Base-by-base conservation (phyloP, 106 monocot genomes). In the Xerophyta viscosa region DNA sequence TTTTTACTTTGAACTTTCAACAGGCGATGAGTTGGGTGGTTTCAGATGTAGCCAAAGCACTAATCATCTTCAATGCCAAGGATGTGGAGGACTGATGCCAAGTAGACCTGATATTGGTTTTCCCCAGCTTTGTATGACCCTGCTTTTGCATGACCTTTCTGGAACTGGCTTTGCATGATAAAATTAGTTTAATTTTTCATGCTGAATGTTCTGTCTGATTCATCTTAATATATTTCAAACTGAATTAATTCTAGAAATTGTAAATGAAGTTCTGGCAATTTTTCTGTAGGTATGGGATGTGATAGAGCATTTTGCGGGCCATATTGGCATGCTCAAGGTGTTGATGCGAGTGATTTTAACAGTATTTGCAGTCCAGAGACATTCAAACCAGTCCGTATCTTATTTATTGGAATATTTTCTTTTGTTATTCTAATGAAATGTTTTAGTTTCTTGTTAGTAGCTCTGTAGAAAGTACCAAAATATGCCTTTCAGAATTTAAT, bases 241-340 rank as follows among this genome's bases (percentile, higher is more conserved):
- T n/a, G n/a, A n/a, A n/a, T n/a, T n/a, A n/a, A n/a, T n/a, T 4
- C n/a, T 33, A 33, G 33, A 6, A 33, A 6, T 33, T 33, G 33
- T 33, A 10, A 5, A 33, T 33, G n/a, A n/a, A n/a, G n/a, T n/a
- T n/a, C n/a, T n/a, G n/a, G n/a, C n/a, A n/a, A 33, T 33, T 6
- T 33, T 58, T 13, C 51, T 73, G 57, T 65, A 98, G 96, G 96
- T 52, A 37, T 74, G 44, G 96, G 96, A 50, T 98, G 96, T 69
- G 68, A 85, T 71, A 76, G 68, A 67, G 70, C 82, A 66, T 90
- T 98, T 54, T 98, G 98, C 72, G 98, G 77, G 19, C 73, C 86
- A 64, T 90, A 98, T 53, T 98, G 98, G 98, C 30, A 51, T 24
- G 44, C 80, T 29, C 98, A 86, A 71, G 82, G 79, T 8, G 31